Evolutionary conservation across 2,329 filamentous ascomycete genomes (phyloP), one percentile per base, ranked within the genome.

Genomic region (Diaporthe nobilis): DNA sequence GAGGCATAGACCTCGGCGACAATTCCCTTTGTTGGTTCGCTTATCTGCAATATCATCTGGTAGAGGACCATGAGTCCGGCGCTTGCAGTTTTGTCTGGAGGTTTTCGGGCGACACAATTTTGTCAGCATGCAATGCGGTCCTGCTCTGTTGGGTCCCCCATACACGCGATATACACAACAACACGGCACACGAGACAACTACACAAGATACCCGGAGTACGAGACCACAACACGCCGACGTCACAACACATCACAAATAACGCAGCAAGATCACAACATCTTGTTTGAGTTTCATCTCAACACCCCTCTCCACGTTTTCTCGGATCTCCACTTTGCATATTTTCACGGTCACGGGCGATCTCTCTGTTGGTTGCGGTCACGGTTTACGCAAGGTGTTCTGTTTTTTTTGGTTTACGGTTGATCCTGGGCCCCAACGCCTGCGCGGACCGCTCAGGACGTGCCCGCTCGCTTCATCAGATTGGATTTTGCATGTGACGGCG

Each of bases 191-290:
- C 73, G 61, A 77, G 75, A 75, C 72, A 55, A 76, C 68, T 63
- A 71, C 67, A 76, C 73, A 78, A 76, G 79, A 80, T 80, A 80
- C 79, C 79, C 79, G 78, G 79, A 79, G 79, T 72, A 61, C 74
- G 74, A 78, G 77, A 77, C 67, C 47, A 68, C 47, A 68, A 53
- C 63, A 37, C 44, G 20, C 25, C 63, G 53, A 55, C 31, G 42
- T 39, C 73, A 61, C 65, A 75, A 76, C 74, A 72, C 70, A 51
- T 28, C 15, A 72, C 34, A 22, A 4, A 72, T 44, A 71, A 58
- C 44, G 51, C 39, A 49, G 51, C 68, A n/a, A 34, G 51, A 47
- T 61, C 70, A 55, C 65, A 70, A 70, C 75, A 47, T 49, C 42
- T 51, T 51, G 53, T 5, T 22, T 51, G 34, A 47, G 47, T 60